Percentiles rank a stretch among this genome's conserved stretches.
phyloP scores from a whole-genome alignment of 2,329 filamentous ascomycete genomes.

The Botrytis porri region DNA sequence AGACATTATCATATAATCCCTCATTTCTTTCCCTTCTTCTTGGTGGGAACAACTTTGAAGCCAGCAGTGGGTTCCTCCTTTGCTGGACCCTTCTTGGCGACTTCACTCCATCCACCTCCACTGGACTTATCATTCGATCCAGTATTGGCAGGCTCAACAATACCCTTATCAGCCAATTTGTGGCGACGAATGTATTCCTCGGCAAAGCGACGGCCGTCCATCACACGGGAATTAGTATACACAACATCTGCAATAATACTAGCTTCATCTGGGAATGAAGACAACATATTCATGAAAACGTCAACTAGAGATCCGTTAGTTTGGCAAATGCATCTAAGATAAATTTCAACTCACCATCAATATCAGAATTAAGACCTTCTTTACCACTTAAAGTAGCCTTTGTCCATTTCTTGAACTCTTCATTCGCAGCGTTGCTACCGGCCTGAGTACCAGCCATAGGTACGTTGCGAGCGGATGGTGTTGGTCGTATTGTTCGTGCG shows the following conservation, averaged over 20 bases:
- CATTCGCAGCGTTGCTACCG: conserved; percentile 57
- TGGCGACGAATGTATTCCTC: conserved; percentile 93
- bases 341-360: conserved; percentile 54
- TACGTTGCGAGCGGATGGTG: conserved; percentile 47
- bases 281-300: conserved; percentile 72
- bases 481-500: conserved; percentile 50
- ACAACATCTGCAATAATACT: conserved; percentile 87
- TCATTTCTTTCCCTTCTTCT: conserved; percentile 86
- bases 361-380: conserved; percentile 66
- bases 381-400: conserved; percentile 63
- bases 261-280: conserved; percentile 71
- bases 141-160: conserved; percentile 64
- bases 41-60: conserved; percentile 87
- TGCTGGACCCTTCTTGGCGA: conserved; percentile 82
- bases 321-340: neutral
- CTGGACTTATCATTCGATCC: conserved; percentile 53
- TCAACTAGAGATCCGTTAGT: conserved; percentile 49
- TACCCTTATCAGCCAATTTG: conserved; percentile 87
- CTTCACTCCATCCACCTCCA: conserved; percentile 94
- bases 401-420: conserved; percentile 94
- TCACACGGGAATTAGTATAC: conserved; percentile 80
- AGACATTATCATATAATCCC: conserved; percentile 31
- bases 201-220: conserved; percentile 90
- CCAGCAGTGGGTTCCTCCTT: conserved; percentile 45
- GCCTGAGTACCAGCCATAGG: conserved; percentile 42